phyloP scores from a whole-genome alignment of 345 rosid species.

The Carallia pectinifolia region DNA sequence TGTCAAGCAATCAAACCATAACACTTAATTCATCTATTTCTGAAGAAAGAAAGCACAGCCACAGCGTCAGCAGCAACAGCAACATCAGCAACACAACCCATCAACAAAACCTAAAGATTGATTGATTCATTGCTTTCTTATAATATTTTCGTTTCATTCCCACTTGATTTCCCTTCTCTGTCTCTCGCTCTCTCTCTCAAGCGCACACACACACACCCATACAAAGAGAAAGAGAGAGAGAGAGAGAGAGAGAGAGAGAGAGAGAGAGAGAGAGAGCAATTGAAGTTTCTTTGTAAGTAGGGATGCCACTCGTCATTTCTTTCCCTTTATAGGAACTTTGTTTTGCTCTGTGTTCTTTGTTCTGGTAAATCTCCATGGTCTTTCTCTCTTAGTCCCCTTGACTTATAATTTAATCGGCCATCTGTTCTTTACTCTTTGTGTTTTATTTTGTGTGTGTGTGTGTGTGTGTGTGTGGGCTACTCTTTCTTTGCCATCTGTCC shows the following conservation, averaged over 20 bases:
- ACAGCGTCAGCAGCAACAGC: background rate
- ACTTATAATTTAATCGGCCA: background rate
- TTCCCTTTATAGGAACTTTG: background rate
- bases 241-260: too few relatives aligned
- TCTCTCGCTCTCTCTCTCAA: background rate
- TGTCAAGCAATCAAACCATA: too few relatives aligned
- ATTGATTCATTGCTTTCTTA: background rate
- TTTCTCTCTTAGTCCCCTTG: background rate
- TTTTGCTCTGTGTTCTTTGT: background rate
- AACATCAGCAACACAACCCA: background rate
- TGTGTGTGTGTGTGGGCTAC: slow-evolving; percentile 21
- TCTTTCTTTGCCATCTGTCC: slow-evolving; percentile 36
- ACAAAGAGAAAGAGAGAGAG: too few relatives aligned
- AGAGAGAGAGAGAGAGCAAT: background rate
- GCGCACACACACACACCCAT: too few relatives aligned
- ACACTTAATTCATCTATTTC: too few relatives aligned
- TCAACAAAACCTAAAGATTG: background rate
- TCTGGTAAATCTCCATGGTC: background rate
- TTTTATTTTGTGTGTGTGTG: slow-evolving; percentile 6
- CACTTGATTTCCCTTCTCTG: background rate
- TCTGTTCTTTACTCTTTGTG: slow-evolving; percentile 11
- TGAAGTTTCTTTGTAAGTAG: background rate
- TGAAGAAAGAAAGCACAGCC: background rate
- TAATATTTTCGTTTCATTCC: background rate
- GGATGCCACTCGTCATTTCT: background rate